These are phyloP conservation scores for Diplocarpon rosae DNA, from an alignment of 2,329 filamentous ascomycete species.

Conservation along the genomic window DNA sequence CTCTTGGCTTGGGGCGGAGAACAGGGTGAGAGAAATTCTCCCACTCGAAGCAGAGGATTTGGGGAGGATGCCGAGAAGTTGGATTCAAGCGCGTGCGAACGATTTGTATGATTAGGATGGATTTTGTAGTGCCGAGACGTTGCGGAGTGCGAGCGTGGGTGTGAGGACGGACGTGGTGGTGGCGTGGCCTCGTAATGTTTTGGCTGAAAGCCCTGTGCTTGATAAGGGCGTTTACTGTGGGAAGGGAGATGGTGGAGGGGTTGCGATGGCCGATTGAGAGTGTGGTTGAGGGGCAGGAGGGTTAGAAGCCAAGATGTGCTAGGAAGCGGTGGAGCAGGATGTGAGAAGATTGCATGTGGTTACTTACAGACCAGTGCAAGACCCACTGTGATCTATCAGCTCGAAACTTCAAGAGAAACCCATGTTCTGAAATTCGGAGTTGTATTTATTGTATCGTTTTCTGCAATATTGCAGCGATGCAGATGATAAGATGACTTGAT, in stretches of 20 bases:
- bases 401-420: no score
- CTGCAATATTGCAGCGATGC: no score
- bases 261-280: slow-evolving; percentile 31
- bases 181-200: no score
- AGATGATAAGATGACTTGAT: no score
- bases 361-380: no score
- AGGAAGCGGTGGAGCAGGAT: not conserved
- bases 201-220: no score
- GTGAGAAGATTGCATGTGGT: not conserved
- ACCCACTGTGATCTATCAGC: no score
- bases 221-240: no score
- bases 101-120: slow-evolving; percentile 42
- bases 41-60: no score
- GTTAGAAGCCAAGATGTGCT: not conserved
- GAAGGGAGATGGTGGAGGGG: slow-evolving; percentile 33
- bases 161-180: slow-evolving; percentile 34
- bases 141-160: slow-evolving; percentile 31
- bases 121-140: slow-evolving; percentile 35
- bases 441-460: no score
- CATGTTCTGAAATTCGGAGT: no score
- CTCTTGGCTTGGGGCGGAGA: no score
- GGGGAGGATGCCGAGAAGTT: slow-evolving; percentile 30
- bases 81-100: slow-evolving; percentile 40
- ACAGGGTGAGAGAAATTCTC: not conserved
- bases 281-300: not conserved